Base-by-base conservation (phyloP, 805 yeast species). In the Huiozyma sinensis region DNA sequence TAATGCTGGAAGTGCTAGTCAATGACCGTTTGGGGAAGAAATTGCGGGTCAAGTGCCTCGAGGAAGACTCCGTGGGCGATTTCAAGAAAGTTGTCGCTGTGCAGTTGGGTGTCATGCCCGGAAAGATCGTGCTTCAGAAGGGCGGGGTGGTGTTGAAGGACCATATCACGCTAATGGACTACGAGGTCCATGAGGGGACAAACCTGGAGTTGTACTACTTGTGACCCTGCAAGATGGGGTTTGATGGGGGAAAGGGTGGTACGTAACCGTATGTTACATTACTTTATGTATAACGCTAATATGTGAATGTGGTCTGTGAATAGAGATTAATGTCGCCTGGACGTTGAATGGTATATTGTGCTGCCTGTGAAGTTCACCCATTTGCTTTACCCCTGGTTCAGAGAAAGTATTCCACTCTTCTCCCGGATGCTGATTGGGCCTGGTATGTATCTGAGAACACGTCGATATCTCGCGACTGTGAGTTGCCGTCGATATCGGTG, bases 101-200 rank as follows among this genome's bases (percentile, higher is more conserved):
- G 7, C 97, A 90, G 61, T 75, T 85, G 13, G 96, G 96, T 1
- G 80, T 80, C 1, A 67, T 76, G 13, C 67, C 77, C 13, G 78
- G 77, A 50, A 69, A 64, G 50, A 62, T 81, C 45, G 76, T 83
- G 0, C 69, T 90, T 49, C 89, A 87, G 61, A 89, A 86, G 57
- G 96, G 97, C 1, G 81, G 87, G 55, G 81, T 77, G 51, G 76
- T 84, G 0, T 79, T 77, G 61, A 92, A 92, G 58, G 92, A 90
- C 56, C 97, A 89, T 59, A 90, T 90, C 44, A 73, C 89, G 1
- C 68, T 90, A 38, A 95, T 83, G n/a, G 98, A 90, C 62, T 90
- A 92, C 58, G 98, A 90, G 61, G 79, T 90, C 13, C 95, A 88
- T 57, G 81, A 88, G 60, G 95, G 95, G 7, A 81, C 83, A 48